These are phyloP conservation scores for Phytophthora citrophthora DNA, from an alignment of 352 stramenopile species.

Conservation along the genomic window DNA sequence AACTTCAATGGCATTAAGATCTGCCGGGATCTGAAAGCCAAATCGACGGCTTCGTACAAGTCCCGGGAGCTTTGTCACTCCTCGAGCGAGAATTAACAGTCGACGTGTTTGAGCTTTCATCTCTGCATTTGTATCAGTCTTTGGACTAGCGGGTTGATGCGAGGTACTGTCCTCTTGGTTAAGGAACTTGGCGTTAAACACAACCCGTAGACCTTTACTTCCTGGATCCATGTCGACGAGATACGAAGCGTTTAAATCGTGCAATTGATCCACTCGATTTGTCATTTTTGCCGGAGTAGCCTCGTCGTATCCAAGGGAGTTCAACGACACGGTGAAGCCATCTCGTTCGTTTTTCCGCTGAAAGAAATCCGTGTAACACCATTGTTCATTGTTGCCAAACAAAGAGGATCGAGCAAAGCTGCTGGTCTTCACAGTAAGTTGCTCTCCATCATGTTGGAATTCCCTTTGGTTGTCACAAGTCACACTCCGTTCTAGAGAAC, in stretches of 20 bases:
- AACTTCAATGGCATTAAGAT: slow-evolving; percentile 35
- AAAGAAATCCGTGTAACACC: slow-evolving; percentile 39
- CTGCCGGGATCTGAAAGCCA: slow-evolving; percentile 49
- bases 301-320: slow-evolving; percentile 9
- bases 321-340: slow-evolving; percentile 38
- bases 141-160: too few relatives aligned
- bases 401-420: slow-evolving; percentile 29
- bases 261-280: slow-evolving; percentile 22
- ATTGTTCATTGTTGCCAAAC: slow-evolving; percentile 37
- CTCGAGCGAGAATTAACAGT: slow-evolving; percentile 9
- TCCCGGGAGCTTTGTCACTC: slow-evolving; percentile 34
- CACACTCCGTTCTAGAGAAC: slow-evolving; percentile 23
- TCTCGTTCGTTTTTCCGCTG: slow-evolving; percentile 15
- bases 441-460: neutral
- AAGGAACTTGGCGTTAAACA: slow-evolving; percentile 32
- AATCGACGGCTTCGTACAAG: slow-evolving; percentile 54
- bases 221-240: slow-evolving; percentile 23
- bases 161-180: too few relatives aligned
- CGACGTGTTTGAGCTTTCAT: slow-evolving; percentile 7
- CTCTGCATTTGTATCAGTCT: neutral
- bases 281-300: slow-evolving; percentile 1
- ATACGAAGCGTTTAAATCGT: slow-evolving; percentile 22
- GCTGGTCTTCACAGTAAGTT: slow-evolving; percentile 33
- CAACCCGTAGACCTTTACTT: slow-evolving; percentile 21
- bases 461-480: neutral